These are phyloP conservation scores for Tylopilus balloui DNA, from an alignment of 768 basidiomycete genomes.

Conservation along the genomic window DNA sequence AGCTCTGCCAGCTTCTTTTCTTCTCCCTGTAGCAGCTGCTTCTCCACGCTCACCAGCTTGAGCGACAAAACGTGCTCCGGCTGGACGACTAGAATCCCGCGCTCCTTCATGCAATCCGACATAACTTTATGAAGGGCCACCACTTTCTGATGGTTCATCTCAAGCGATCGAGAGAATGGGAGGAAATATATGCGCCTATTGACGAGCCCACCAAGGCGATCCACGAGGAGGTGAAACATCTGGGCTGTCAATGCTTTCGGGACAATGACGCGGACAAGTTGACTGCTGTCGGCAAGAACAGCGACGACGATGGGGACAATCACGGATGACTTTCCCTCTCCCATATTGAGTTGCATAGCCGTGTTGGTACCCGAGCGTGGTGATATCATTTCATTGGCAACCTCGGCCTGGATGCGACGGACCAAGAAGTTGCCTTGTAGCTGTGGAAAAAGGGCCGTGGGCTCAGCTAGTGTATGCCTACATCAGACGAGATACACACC, in stretches of 20 bases:
- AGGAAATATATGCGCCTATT: slow-evolving; percentile 45
- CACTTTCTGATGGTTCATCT: slow-evolving; percentile 15
- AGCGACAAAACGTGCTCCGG: slow-evolving; percentile 53
- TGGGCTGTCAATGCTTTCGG: slow-evolving; percentile 42
- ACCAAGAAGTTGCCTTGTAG: slow-evolving; percentile 42
- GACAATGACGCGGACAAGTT: slow-evolving; percentile 45
- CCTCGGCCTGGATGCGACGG: slow-evolving; percentile 38
- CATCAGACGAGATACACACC: slow-evolving; percentile 19
- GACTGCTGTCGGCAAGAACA: slow-evolving; percentile 39
- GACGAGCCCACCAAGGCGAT: slow-evolving; percentile 39
- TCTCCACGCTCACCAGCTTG: slow-evolving; percentile 43
- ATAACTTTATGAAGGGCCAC: slow-evolving; percentile 31
- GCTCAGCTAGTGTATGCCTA: neutral
- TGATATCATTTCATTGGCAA: slow-evolving; percentile 45
- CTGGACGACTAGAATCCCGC: slow-evolving; percentile 45
- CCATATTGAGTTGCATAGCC: slow-evolving; percentile 52
- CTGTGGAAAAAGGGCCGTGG: slow-evolving; percentile 22
- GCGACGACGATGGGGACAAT: slow-evolving; percentile 43
- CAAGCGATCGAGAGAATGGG: slow-evolving; percentile 44
- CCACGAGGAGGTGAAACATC: slow-evolving; percentile 45
- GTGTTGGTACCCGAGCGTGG: slow-evolving; percentile 37
- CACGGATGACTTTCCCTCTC: slow-evolving; percentile 46
- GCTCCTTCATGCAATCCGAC: slow-evolving; percentile 33
- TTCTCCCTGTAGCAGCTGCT: slow-evolving; percentile 9
- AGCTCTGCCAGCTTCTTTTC: slow-evolving; percentile 1